These are phyloP conservation scores for Rhynchospora breviuscula DNA, from an alignment of 176 grass and related monocot species.

Conservation along the genomic window DNA sequence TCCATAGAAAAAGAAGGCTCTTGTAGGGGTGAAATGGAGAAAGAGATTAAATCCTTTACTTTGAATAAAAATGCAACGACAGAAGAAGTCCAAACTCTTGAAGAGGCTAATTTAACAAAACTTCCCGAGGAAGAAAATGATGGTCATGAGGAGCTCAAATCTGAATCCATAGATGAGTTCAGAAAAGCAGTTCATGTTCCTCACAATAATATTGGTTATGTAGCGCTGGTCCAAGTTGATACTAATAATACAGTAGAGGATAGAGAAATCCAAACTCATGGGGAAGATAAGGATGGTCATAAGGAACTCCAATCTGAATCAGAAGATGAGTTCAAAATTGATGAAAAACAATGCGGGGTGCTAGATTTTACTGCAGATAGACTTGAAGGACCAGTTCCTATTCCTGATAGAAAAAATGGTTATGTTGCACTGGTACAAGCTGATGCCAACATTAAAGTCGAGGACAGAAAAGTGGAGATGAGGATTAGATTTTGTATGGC, in stretches of 20 bases:
- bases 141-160: background rate
- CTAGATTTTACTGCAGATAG: background rate
- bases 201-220: too few relatives aligned
- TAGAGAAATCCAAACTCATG: too few relatives aligned
- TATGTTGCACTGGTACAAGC: background rate
- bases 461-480: background rate
- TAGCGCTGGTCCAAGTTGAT: too few relatives aligned
- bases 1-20: background rate
- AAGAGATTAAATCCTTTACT: background rate
- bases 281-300: background rate
- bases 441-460: background rate
- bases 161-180: background rate
- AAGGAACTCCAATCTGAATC: slow-evolving; percentile 8
- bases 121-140: background rate
- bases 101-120: background rate
- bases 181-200: background rate
- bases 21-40: background rate
- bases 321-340: background rate
- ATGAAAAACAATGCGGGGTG: background rate
- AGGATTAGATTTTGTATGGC: slow-evolving; percentile 14
- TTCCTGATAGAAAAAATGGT: background rate
- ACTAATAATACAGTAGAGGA: too few relatives aligned
- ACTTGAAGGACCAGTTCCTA: background rate
- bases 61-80: background rate
- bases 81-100: background rate